Conservation (phyloP, 805 yeast genomes). For the Dipodascopsis uninucleata region DNA sequence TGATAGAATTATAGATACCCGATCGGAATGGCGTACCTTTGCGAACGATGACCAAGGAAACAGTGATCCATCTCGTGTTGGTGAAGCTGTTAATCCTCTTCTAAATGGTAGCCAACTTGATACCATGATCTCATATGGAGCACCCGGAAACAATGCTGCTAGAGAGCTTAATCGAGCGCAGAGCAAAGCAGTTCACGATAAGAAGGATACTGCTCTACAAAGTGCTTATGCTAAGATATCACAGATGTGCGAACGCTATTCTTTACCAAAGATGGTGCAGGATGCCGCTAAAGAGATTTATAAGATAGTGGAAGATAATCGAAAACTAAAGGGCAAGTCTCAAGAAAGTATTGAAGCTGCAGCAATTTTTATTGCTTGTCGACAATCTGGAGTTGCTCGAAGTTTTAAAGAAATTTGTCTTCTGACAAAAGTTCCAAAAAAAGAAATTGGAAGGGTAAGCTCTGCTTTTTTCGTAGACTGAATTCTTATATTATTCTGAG, state of each 20-base stretch:
- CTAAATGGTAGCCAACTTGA: conserved; percentile 88
- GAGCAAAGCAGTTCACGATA: conserved; percentile 77
- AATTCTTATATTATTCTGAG: conserved; percentile 1
- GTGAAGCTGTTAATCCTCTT: conserved; percentile 91
- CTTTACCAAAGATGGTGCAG: conserved; percentile 88
- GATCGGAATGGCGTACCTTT: conserved; percentile 98
- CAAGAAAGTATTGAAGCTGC: conserved; percentile 96
- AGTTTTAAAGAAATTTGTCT: conserved; percentile 96
- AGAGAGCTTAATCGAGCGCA: conserved; percentile 89
- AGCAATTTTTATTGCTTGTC: conserved; percentile 87
- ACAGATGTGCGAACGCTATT: conserved; percentile 96
- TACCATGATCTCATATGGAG: conserved; percentile 84
- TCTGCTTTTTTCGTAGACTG: conserved; percentile 39
- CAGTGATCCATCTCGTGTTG: conserved; percentile 98
- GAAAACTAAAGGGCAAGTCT: conserved; percentile 80
- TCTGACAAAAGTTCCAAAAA: conserved; percentile 85
- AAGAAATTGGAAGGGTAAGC: conserved; percentile 74
- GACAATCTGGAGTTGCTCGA: conserved; percentile 90
- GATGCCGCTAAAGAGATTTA: conserved; percentile 97
- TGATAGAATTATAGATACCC: conserved; percentile 86
- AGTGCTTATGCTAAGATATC: conserved; percentile 88
- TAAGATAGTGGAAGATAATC: conserved; percentile 83
- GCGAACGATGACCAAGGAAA: conserved; percentile 97
- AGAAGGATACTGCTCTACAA: conserved; percentile 79
- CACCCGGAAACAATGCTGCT: conserved; percentile 81